Evolutionary conservation across 2,329 filamentous ascomycete species (phyloP).

Genomic region (Elsinoe arachidis): DNA sequence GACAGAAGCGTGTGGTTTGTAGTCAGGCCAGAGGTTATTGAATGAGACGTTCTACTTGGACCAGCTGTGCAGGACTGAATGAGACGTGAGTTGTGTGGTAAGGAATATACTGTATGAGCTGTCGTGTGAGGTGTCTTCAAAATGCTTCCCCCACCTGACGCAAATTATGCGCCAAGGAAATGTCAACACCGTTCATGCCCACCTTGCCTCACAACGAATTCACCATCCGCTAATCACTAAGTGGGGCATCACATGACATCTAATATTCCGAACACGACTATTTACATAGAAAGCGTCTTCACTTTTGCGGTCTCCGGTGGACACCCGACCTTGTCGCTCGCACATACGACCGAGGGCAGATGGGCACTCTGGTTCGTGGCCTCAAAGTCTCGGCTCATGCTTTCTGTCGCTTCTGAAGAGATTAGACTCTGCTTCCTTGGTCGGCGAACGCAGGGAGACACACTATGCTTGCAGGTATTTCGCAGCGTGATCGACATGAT

Average conservation of each 20-base stretch:
- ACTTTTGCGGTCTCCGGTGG: no score
- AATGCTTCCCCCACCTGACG: constrained; percentile 4
- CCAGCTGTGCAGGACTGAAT: not conserved
- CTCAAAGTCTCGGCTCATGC: constrained; percentile 4
- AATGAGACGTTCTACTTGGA: no score
- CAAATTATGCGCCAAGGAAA: constrained; percentile 1
- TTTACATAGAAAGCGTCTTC: no score
- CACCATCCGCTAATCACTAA: not conserved
- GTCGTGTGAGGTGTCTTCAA: not conserved
- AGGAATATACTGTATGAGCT: not conserved
- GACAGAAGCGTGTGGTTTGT: no score
- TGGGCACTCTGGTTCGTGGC: not conserved
- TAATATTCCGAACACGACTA: no score
- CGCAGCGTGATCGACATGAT: constrained; percentile 86
- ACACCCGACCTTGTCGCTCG: not conserved
- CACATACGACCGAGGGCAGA: not conserved
- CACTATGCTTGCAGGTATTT: constrained; percentile 64
- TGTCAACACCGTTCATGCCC: not conserved
- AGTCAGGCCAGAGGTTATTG: no score
- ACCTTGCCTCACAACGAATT: not conserved
- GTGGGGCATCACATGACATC: no score
- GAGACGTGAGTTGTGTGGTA: not conserved
- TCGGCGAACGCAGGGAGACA: not conserved
- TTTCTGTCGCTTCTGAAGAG: constrained; percentile 1
- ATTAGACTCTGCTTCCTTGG: not conserved